phyloP scores from a whole-genome alignment of 2,329 filamentous ascomycete species.

The Fusarium secorum region DNA sequence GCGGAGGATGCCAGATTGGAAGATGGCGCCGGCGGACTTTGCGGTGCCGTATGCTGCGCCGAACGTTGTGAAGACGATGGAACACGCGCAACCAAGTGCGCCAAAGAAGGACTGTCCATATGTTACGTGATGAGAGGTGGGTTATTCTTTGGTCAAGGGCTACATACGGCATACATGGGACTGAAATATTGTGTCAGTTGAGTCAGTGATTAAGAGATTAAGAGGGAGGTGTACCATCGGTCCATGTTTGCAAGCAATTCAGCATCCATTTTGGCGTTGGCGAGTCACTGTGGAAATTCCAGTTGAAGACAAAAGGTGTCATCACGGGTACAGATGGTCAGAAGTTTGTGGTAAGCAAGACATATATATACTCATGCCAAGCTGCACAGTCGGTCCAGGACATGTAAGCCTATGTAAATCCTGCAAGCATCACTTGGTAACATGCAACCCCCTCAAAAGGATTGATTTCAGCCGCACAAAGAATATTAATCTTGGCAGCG shows the following conservation, averaged over 20 bases:
- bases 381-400: neutral
- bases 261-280: slow-evolving; percentile 42
- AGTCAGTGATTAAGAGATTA: neutral
- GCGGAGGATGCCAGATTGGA: slow-evolving; percentile 53
- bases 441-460: neutral
- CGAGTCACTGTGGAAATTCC: neutral
- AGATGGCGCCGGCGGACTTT: slow-evolving; percentile 54
- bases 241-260: slow-evolving; percentile 46
- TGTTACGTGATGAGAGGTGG: neutral
- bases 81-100: slow-evolving; percentile 51
- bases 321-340: neutral
- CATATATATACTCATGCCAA: neutral
- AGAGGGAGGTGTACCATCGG: slow-evolving; percentile 44
- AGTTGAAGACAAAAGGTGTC: neutral
- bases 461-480: neutral
- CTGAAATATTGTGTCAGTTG: slow-evolving; percentile 38
- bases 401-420: neutral
- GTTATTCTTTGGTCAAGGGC: neutral
- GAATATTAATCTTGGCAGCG: neutral
- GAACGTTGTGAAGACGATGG: slow-evolving; percentile 62
- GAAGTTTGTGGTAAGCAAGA: neutral
- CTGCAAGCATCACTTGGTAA: neutral
- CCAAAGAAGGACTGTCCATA: slow-evolving; percentile 51
- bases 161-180: slow-evolving; percentile 55
- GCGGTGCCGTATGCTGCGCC: slow-evolving; percentile 56